phyloP scores from a whole-genome alignment of 768 basidiomycete genomes.

The Cyathus striatus region DNA sequence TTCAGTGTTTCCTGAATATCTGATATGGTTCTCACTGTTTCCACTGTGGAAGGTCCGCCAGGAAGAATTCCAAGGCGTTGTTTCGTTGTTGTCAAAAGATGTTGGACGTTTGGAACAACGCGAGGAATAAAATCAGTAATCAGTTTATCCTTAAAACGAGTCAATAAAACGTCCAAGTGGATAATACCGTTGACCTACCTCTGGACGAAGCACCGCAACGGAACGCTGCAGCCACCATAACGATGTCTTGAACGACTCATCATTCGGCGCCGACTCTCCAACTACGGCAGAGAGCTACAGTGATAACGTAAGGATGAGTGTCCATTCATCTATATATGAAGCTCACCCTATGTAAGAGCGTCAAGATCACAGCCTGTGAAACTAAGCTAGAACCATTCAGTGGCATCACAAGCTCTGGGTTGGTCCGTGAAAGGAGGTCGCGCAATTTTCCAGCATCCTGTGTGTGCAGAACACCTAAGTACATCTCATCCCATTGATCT shows the following conservation, averaged over 20 bases:
- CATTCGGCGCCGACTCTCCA: slow-evolving; percentile 69
- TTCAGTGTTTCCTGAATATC: slow-evolving; percentile 74
- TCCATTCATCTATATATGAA: slow-evolving; percentile 2
- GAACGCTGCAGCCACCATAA: slow-evolving; percentile 87
- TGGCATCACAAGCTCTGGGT: slow-evolving; percentile 79
- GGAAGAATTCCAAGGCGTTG: slow-evolving; percentile 77
- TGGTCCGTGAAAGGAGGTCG: slow-evolving; percentile 66
- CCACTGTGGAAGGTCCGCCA: slow-evolving; percentile 60
- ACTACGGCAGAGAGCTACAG: slow-evolving; percentile 66
- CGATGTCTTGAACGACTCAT: slow-evolving; percentile 77
- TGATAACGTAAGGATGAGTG: slow-evolving; percentile 5
- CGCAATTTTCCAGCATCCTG: slow-evolving; percentile 74
- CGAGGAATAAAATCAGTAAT: slow-evolving; percentile 80
- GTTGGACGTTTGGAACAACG: slow-evolving; percentile 75
- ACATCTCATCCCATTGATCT: slow-evolving; percentile 85
- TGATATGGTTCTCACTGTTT: slow-evolving; percentile 63
- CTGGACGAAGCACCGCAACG: slow-evolving; percentile 64
- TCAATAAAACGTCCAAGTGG: neutral
- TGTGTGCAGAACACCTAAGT: slow-evolving; percentile 69
- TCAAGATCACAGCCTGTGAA: slow-evolving; percentile 81
- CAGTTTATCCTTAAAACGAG: slow-evolving; percentile 65
- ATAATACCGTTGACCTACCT: slow-evolving; percentile 34
- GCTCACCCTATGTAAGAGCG: slow-evolving; percentile 77
- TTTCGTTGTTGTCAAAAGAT: slow-evolving; percentile 71
- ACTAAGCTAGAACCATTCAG: slow-evolving; percentile 62